These are phyloP conservation scores for Trichoderma sp. DNA, from an alignment of 2,329 filamentous ascomycete genomes.

Conservation along the genomic window DNA sequence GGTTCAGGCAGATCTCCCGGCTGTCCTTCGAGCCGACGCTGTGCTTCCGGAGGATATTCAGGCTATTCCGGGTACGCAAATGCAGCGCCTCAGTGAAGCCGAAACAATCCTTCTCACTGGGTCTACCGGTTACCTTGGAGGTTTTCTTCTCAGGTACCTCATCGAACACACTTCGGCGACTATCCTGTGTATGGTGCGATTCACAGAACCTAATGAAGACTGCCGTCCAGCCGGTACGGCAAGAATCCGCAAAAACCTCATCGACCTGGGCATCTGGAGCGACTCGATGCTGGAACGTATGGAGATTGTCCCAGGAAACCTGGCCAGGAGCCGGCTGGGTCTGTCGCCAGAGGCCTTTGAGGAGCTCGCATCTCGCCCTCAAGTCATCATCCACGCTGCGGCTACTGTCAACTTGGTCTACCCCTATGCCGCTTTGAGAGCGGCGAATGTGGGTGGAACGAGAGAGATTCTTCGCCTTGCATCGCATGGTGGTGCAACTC, in stretches of 20 bases:
- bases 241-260: conserved; percentile 68
- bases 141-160: conserved; percentile 67
- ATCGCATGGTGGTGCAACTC: conserved; percentile 62
- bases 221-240: conserved; percentile 66
- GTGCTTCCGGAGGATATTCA: conserved; percentile 67
- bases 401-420: conserved; percentile 80
- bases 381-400: conserved; percentile 74
- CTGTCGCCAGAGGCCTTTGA: conserved; percentile 63
- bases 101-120: conserved; percentile 70
- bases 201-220: conserved; percentile 62
- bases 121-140: conserved; percentile 72
- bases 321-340: conserved; percentile 66
- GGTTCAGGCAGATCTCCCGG: conserved; percentile 71
- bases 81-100: conserved; percentile 60
- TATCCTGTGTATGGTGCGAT: conserved; percentile 71
- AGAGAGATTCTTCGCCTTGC: conserved; percentile 71
- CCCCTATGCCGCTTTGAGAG: conserved; percentile 71
- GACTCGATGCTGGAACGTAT: conserved; percentile 76
- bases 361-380: conserved; percentile 59
- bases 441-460: conserved; percentile 76
- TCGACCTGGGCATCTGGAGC: conserved; percentile 75
- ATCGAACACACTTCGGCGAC: conserved; percentile 65
- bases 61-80: conserved; percentile 45
- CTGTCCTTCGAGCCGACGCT: conserved; percentile 64
- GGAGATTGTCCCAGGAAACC: conserved; percentile 70